These are phyloP conservation scores for Metschnikowia vanudenii DNA, from an alignment of 805 yeast genomes.

Conservation along the genomic window DNA sequence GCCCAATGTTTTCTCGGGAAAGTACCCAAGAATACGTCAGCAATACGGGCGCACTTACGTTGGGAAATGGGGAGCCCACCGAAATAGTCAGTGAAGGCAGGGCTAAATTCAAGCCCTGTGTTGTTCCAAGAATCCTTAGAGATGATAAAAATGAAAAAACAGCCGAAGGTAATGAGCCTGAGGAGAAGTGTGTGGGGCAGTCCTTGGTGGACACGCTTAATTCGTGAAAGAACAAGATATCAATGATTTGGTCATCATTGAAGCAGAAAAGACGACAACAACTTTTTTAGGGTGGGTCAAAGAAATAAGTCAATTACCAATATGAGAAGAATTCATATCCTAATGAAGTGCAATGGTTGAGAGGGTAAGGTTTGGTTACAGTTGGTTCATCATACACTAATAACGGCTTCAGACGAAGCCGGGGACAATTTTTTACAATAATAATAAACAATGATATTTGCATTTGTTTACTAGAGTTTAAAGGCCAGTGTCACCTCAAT, in stretches of 20 bases:
- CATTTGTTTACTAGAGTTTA: no score
- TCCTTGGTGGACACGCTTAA: conserved; percentile 43
- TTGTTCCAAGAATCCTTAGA: conserved; percentile 1
- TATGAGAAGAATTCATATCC: no score
- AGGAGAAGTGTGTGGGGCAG: conserved; percentile 34
- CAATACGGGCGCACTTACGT: neutral
- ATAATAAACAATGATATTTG: neutral
- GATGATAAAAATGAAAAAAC: conserved; percentile 1
- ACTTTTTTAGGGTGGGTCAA: no score
- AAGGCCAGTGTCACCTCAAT: no score
- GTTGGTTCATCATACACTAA: neutral
- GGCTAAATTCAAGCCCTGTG: neutral
- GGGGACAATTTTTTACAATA: neutral
- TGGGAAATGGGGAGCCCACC: neutral
- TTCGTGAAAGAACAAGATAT: conserved; percentile 18
- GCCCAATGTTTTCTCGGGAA: neutral
- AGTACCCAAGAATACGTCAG: conserved; percentile 1
- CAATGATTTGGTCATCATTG: neutral
- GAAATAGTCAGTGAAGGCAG: neutral
- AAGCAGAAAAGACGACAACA: neutral
- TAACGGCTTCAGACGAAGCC: neutral
- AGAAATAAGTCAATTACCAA: no score
- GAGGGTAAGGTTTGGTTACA: neutral
- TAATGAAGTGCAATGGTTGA: no score
- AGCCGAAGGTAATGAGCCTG: conserved; percentile 11